Conservation (phyloP, 495 filamentous ascomycete genomes). For the Stereocaulon alpinum region DNA sequence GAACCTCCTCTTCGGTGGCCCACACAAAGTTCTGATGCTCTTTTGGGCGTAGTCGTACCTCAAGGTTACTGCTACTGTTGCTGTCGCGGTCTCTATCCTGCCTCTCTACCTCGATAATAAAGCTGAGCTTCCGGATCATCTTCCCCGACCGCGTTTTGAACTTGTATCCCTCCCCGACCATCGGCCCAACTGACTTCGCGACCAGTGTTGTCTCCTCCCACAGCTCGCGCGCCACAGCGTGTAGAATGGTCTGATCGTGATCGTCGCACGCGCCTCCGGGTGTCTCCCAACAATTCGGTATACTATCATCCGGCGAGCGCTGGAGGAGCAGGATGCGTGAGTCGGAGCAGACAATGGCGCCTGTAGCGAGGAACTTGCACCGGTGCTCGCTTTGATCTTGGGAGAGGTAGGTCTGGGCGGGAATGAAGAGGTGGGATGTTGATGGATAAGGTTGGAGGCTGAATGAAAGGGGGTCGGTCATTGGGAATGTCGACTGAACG, state of each 20-base stretch:
- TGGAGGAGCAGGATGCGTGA: constrained; percentile 41
- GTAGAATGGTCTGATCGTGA: constrained; percentile 41
- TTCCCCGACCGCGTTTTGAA: neutral
- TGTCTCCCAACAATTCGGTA: constrained; percentile 46
- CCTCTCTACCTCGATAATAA: neutral
- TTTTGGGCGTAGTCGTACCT: constrained; percentile 26
- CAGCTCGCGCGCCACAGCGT: constrained; percentile 45
- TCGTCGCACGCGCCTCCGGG: constrained; percentile 46
- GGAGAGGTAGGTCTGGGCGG: too few relatives aligned
- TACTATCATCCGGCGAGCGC: constrained; percentile 37
- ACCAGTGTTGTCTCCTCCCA: constrained; percentile 49
- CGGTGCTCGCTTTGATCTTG: too few relatives aligned
- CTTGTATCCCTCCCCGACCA: neutral
- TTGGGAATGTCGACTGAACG: too few relatives aligned
- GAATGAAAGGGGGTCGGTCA: too few relatives aligned
- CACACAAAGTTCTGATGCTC: constrained; percentile 41
- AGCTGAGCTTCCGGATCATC: neutral
- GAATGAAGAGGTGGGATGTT: too few relatives aligned
- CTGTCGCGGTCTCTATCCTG: too few relatives aligned
- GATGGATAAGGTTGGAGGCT: too few relatives aligned
- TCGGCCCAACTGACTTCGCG: neutral
- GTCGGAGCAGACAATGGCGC: too few relatives aligned
- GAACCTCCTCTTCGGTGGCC: constrained; percentile 32
- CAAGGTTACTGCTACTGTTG: too few relatives aligned
- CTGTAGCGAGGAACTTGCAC: too few relatives aligned